Base-by-base conservation (phyloP, 768 basidiomycete species). In the Strobilomyces dryophilus region DNA sequence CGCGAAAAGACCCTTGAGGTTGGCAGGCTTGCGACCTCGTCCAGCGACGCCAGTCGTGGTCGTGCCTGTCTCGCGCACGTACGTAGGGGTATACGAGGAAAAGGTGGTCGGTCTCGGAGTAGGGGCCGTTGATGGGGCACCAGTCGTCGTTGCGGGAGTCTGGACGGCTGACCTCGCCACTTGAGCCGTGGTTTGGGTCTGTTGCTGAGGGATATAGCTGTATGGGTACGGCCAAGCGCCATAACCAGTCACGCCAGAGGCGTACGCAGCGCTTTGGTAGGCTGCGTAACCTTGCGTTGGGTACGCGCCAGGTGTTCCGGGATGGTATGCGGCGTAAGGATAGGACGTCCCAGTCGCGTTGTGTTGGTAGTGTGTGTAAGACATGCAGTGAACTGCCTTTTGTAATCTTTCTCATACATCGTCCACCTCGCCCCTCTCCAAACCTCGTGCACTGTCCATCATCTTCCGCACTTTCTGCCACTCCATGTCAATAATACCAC, bases 211-310 rank as follows among this genome's bases (percentile, higher is more conserved):
- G 20, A 76, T 75, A 69, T 85, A 86, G 60, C 76, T 75, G 63
- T 87, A 87, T 21, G 81, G 76, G 66, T 87, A 88, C 2, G 84
- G 79, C 85, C 87, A 88, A 27, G 74, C 62, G 14, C 82, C 83
- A 65, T 87, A 88, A 49, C 85, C 77, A 15, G 84, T 81, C 40
- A 87, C 81, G 14, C 83, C 84, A 14, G 85, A 77, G 53, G 83
- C 78, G 57, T 87, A 86, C 55, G 73, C 65, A 10, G 35, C 35
- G 35, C 59, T 60, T 47, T 69, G 66, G 47, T 74, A 74, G 24
- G 80, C 65, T 24, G 78, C 69, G 62, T 82, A 83, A 37, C 81
- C 78, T 24, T 80, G 73, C 2, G 74, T 51, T 45, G 72, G 74
- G 59, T 82, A 83, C 27, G 71, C 61, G 27, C 72, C 70, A 32